A percentile compares a stretch with the other conserved stretches of the same genome.
These are phyloP conservation scores for Calophaca sinica DNA, from an alignment of 306 rosid genomes.

Conservation along the genomic window DNA sequence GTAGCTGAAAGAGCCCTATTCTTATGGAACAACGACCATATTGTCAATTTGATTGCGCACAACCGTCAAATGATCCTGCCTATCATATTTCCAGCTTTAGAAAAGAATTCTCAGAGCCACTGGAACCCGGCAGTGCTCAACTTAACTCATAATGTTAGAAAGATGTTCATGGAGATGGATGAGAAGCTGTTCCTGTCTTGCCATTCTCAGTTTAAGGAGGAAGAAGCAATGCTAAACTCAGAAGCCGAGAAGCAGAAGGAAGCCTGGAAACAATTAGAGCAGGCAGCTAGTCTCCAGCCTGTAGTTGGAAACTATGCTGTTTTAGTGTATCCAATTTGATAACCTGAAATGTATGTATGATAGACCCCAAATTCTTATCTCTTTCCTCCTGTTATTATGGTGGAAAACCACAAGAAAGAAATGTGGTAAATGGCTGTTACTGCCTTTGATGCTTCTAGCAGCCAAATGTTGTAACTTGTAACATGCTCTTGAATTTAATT, in stretches of 20 bases:
- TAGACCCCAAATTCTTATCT: constrained; percentile 33
- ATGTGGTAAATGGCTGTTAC: constrained; percentile 60
- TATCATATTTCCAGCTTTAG: constrained; percentile 78
- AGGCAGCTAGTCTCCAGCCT: constrained; percentile 75
- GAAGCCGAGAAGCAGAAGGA: constrained; percentile 71
- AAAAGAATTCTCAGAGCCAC: constrained; percentile 77
- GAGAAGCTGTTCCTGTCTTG: constrained; percentile 74
- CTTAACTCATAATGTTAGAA: constrained; percentile 76
- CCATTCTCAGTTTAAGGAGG: constrained; percentile 68
- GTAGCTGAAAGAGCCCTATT: constrained; percentile 97
- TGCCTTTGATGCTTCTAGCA: constrained; percentile 36
- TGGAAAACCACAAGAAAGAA: constrained; percentile 52
- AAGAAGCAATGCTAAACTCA: constrained; percentile 58
- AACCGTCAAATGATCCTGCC: constrained; percentile 87
- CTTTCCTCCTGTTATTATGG: neutral
- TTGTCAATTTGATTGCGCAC: constrained; percentile 83
- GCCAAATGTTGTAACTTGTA: constrained; percentile 60
- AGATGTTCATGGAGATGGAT: constrained; percentile 93
- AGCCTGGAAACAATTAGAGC: constrained; percentile 82
- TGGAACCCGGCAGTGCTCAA: constrained; percentile 95
- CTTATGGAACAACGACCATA: constrained; percentile 94
- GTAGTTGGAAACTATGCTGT: constrained; percentile 84
- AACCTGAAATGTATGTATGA: constrained; percentile 51
- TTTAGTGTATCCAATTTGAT: constrained; percentile 66
- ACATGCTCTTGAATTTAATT: constrained; percentile 49